Percentiles rank a stretch among this genome's conserved stretches.
Conservation (phyloP, 805 yeast genomes). For the Starmera amethionina region DNA sequence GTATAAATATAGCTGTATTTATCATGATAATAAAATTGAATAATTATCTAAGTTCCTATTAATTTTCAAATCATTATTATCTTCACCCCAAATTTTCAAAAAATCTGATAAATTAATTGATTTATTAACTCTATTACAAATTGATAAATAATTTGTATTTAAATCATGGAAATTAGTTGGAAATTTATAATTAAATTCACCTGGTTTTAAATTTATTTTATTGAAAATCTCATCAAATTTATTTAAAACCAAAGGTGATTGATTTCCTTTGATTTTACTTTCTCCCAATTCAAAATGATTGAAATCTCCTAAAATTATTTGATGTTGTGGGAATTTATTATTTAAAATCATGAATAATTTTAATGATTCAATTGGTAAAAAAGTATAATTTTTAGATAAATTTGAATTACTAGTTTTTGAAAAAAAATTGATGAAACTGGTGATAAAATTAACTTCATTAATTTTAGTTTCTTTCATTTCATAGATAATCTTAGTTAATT, state of each 20-base stretch:
- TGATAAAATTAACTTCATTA: too few species aligned
- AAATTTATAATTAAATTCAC: slow-evolving; percentile 79
- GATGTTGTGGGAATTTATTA: slow-evolving; percentile 65
- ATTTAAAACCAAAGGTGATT: slow-evolving; percentile 76
- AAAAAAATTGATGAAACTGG: slow-evolving; percentile 32
- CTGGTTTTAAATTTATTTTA: slow-evolving; percentile 77
- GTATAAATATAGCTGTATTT: not conserved
- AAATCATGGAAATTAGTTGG: slow-evolving; percentile 67
- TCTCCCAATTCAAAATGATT: slow-evolving; percentile 13
- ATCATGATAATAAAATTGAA: not conserved
- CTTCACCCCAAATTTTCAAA: slow-evolving; percentile 63
- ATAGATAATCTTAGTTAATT: slow-evolving; percentile 32
- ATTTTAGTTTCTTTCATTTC: too few species aligned
- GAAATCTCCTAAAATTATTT: slow-evolving; percentile 66
- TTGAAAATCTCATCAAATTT: slow-evolving; percentile 56
- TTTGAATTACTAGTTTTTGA: slow-evolving; percentile 25
- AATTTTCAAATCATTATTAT: slow-evolving; percentile 50
- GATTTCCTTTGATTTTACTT: slow-evolving; percentile 47
- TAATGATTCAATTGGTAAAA: slow-evolving; percentile 55
- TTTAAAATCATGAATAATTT: slow-evolving; percentile 56
- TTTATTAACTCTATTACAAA: slow-evolving; percentile 49
- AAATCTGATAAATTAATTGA: slow-evolving; percentile 56
- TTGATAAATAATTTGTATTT: slow-evolving; percentile 49
- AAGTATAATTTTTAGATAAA: too few species aligned
- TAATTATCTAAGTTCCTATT: slow-evolving; percentile 67